A percentile compares a stretch with the other conserved stretches of the same genome.
These are phyloP conservation scores for Rhynchosporium agropyri DNA, from an alignment of 2,329 filamentous ascomycete species.

Conservation along the genomic window DNA sequence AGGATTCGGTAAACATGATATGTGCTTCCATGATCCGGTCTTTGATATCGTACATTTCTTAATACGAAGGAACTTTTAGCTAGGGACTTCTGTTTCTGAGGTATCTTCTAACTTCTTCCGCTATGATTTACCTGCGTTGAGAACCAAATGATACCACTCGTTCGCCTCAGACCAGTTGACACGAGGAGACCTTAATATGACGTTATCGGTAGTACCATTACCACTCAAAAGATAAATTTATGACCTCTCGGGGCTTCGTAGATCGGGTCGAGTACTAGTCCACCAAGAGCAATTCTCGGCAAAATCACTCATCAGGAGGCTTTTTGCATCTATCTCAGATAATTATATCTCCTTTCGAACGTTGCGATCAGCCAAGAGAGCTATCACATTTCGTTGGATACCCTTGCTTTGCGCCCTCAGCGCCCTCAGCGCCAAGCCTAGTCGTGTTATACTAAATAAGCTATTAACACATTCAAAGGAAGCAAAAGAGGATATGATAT, in stretches of 20 bases:
- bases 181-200: slow-evolving; percentile 64
- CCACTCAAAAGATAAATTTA: slow-evolving; percentile 39
- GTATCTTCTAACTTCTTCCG: slow-evolving; percentile 57
- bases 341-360: slow-evolving; percentile 42
- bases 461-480: slow-evolving; percentile 73
- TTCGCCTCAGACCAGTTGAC: slow-evolving; percentile 74
- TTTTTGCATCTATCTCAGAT: slow-evolving; percentile 72
- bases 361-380: slow-evolving; percentile 39
- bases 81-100: slow-evolving; percentile 28
- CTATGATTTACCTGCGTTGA: slow-evolving; percentile 72
- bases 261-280: slow-evolving; percentile 59
- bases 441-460: slow-evolving; percentile 66
- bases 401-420: slow-evolving; percentile 37
- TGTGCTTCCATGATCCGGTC: slow-evolving; percentile 62
- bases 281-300: slow-evolving; percentile 85
- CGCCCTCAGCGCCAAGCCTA: slow-evolving; percentile 35
- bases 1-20: slow-evolving; percentile 69
- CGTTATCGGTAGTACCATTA: slow-evolving; percentile 42
- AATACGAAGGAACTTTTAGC: slow-evolving; percentile 29
- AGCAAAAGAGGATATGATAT: slow-evolving; percentile 53
- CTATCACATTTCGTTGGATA: slow-evolving; percentile 33
- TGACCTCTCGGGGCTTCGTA: slow-evolving; percentile 44
- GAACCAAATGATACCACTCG: slow-evolving; percentile 73
- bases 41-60: slow-evolving; percentile 49
- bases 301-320: slow-evolving; percentile 72